Base-by-base conservation (phyloP, 108 stramenopile genomes). In the Conticribra weissflogii region DNA sequence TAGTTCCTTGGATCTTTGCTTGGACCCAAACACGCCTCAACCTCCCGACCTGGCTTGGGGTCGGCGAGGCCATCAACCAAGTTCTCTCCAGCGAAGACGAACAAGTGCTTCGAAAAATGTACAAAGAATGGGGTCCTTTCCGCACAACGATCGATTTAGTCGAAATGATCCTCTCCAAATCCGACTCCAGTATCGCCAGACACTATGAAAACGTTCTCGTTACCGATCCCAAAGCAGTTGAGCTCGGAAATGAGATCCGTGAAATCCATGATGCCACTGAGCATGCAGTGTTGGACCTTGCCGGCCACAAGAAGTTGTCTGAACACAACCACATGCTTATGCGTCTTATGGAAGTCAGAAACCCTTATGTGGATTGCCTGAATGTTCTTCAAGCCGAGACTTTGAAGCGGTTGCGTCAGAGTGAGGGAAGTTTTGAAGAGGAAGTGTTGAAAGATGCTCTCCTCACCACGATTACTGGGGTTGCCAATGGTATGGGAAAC, bases 401-500 rank as follows among this genome's bases (percentile, higher is more conserved):
- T 7, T 63, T 99, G 65, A 89, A 93, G 54, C 83, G 97, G 28
- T 81, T 96, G 23, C 91, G 97, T 32, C 55, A 83, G 7, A 65
- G 47, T 49, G 81, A 89, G 41, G 77, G 72, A 55, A 65, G 69
- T 24, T 67, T 85, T 15, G 96, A 97, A 68, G 82, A 89, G 61
- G 70, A 83, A 33, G 61, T 86, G n/a, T 81, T 99, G 49, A 86
- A 96, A 50, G 97, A 99, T 79, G 94, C 95, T 1, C 80, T 99
- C 9, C 74, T 97, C 30, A 90, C 96, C 34, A 90, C 96, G 32
- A 97, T 99, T 58, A 97, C 93, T 18, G 98, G 98, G 29, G 88
- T 99, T 71, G 96, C 97, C 27, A 94, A 94, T 47, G 98, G 98
- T 22, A 96, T 99, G 96, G 93, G 96, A 30, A 99, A 99, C 82